Evolutionary conservation across 306 rosid species (phyloP), one percentile per base, ranked within the genome.

Genomic region (Parietaria judaica): DNA sequence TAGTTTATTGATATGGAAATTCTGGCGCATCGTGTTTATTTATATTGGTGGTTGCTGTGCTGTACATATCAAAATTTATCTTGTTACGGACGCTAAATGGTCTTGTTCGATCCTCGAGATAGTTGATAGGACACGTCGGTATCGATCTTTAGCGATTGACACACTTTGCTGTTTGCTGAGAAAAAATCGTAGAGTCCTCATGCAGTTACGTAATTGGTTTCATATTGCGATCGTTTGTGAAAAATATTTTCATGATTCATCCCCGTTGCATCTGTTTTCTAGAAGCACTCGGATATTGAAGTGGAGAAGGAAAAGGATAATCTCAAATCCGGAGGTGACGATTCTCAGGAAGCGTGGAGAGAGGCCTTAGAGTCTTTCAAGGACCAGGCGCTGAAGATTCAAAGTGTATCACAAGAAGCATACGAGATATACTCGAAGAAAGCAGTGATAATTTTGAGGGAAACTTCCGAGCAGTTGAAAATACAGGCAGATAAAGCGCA

Each of bases 301-400:
- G 86, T 78, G 69, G 85, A 86, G 65, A 57, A 75, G 2, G 87
- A 61, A 51, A 72, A 41, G 39, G 79, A 70, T 23, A 72, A 70
- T 71, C 41, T 61, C 49, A 57, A 77, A 14, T 51, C 63, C 53
- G 82, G 71, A 39, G 58, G 74, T 13, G 83, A 82, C 63, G 86
- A 86, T 44, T 80, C 95, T 46, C 81, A 86, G 73, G 89, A 89
- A 66, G 92, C 94, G 5, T 89, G 94, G 99, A 54, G 78, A 68
- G 79, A 84, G 69, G 74, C 81, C 61, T 57, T 94, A 50, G 90
- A 79, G 36, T 73, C 94, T 43, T 89, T 88, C 74, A 88, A 70
- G 76, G 95, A 86, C 64, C 97, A 88, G 68, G 95, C 99, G 43
- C 58, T 72, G 70, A 94, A 78, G 79, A 39, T 84, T 78, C 84